Evolutionary conservation across 2,329 filamentous ascomycete genomes (phyloP), one percentile per base, ranked within the genome.

Genomic region (Emergomyces orientalis): DNA sequence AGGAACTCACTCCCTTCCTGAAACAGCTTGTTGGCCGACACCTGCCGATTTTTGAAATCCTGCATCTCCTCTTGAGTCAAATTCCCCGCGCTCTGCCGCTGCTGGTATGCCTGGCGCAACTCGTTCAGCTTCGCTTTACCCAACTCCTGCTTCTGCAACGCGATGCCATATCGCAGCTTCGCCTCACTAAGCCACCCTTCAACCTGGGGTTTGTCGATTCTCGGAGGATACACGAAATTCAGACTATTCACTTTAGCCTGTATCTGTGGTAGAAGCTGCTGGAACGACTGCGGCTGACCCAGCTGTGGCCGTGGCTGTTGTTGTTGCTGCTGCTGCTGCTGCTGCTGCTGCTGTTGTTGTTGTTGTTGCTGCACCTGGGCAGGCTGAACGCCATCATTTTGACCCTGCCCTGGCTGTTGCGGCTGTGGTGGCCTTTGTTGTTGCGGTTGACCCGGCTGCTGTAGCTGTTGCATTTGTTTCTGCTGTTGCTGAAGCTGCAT

Each of bases 81-180:
- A 63, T 72, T 76, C 4, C 77, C 77, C 13, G 72, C 66, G 39
- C 67, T 67, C 63, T 76, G 73, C 27, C 78, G 76, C 62, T 75
- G 72, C 27, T 67, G 64, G 59, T 73, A 74, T 61, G 75, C 73
- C 39, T 75, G 68, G 30, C 77, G 73, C 34, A 81, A 64, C 52
- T 80, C 77, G 25, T 70, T 66, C 58, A 79, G 71, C 34, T 77
- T 75, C n/a, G 71, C 72, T 61, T 75, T 74, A n/a, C 77, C 77
- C 19, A 78, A 72, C 64, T 81, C 79, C 62, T 79, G 75, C 64
- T 78, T 80, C 67, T 81, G 78, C 32, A 81, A 71, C 11, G 78
- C 76, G 62, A 79, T 75, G 30, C 78, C 79, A 69, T 80, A 80
- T 65, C 78, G 74, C 54, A 77, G 67, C 64, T 75, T 78, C 39